These are phyloP conservation scores for Tulasnella calospora DNA, from an alignment of 768 basidiomycete species.

Conservation along the genomic window DNA sequence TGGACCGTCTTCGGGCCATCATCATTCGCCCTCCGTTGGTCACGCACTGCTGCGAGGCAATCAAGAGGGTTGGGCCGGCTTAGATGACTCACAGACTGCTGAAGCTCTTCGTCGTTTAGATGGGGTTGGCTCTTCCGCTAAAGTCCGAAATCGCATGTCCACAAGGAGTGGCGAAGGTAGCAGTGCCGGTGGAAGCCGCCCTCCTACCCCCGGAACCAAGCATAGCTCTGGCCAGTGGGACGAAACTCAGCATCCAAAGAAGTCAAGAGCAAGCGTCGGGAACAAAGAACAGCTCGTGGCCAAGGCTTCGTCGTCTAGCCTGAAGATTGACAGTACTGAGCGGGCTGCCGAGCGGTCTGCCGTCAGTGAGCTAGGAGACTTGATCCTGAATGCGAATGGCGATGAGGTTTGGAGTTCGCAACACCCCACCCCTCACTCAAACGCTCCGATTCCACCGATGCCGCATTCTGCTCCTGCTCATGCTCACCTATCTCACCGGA, in stretches of 20 bases:
- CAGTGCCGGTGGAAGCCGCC: slow-evolving; percentile 59
- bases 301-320: slow-evolving; percentile 5
- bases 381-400: slow-evolving; percentile 2
- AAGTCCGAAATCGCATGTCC: slow-evolving; percentile 50
- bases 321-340: slow-evolving; percentile 5
- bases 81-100: slow-evolving; percentile 83
- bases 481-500: slow-evolving; percentile 15
- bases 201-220: slow-evolving; percentile 67
- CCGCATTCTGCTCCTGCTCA: background rate
- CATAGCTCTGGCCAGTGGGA: slow-evolving; percentile 65
- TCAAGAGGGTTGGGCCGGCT: slow-evolving; percentile 76
- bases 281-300: slow-evolving; percentile 17
- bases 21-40: slow-evolving; percentile 47
- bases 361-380: background rate
- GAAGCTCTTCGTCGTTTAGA: slow-evolving; percentile 92
- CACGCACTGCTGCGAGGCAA: slow-evolving; percentile 82
- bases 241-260: slow-evolving; percentile 38
- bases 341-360: background rate
- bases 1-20: slow-evolving; percentile 39
- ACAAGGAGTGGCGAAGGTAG: slow-evolving; percentile 49
- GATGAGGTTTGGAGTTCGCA: background rate
- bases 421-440: slow-evolving; percentile 18
- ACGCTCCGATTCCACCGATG: slow-evolving; percentile 14
- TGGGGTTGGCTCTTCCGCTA: slow-evolving; percentile 50
- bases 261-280: slow-evolving; percentile 30